Evolutionary conservation across 306 rosid species (phyloP).

Genomic region (barrel medic (Medicago truncatula)): DNA sequence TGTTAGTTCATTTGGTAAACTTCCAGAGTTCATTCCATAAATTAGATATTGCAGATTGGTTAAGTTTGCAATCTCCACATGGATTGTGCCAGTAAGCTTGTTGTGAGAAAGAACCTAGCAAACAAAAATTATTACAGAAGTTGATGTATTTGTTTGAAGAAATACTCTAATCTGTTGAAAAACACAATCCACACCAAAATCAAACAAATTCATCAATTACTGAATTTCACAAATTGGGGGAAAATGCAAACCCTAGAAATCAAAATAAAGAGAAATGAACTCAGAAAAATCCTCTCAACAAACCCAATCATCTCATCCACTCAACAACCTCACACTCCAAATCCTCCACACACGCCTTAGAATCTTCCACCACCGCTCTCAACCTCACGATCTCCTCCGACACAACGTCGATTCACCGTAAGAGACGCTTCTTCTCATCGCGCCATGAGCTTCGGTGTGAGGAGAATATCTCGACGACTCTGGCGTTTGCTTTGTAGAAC

Average conservation of each 20-base stretch:
- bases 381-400: conserved; percentile 61
- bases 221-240: background rate
- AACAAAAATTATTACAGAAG: no score
- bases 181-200: conserved; percentile 33
- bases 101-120: no score
- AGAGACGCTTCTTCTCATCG: conserved; percentile 70
- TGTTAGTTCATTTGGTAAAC: no score
- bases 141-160: no score
- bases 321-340: conserved; percentile 64
- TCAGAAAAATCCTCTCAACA: conserved; percentile 51
- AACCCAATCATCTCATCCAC: conserved; percentile 75
- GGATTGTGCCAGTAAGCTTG: no score
- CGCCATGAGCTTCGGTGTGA: conserved; percentile 77
- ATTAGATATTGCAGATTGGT: no score
- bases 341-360: conserved; percentile 50
- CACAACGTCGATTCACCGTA: conserved; percentile 66
- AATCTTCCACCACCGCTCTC: conserved; percentile 49
- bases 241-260: conserved; percentile 35
- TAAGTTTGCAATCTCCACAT: no score
- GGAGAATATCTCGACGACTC: conserved; percentile 87
- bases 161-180: conserved; percentile 59
- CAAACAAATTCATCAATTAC: background rate
- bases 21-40: no score
- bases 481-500: conserved; percentile 83
- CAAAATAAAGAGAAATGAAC: conserved; percentile 30